These are phyloP conservation scores for Hyphopichia khmerensis DNA, from an alignment of 1,139 yeast genomes.

Conservation along the genomic window DNA sequence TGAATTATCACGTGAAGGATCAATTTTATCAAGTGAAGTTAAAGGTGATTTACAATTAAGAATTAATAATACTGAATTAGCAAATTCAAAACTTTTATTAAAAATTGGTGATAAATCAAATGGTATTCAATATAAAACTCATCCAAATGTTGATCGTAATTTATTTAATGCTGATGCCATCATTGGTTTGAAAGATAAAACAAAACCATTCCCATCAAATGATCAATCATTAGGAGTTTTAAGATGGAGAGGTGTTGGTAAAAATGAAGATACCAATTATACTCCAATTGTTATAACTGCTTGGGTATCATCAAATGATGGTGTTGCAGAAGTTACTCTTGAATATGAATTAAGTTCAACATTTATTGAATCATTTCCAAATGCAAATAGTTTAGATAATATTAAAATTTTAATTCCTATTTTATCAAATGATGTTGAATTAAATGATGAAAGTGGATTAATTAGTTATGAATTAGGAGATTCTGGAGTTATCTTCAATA, in stretches of 20 bases:
- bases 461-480: conserved; percentile 51
- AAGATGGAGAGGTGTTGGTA: conserved; percentile 80
- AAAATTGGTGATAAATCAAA: conserved; percentile 44
- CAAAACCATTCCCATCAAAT: conserved; percentile 84
- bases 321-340: conserved; percentile 70
- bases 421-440: conserved; percentile 55
- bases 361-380: conserved; percentile 32
- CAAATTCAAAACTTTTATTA: conserved; percentile 65
- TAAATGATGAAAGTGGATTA: conserved; percentile 49
- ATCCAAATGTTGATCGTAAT: conserved; percentile 89
- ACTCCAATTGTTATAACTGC: conserved; percentile 79
- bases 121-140: conserved; percentile 81
- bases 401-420: conserved; percentile 68
- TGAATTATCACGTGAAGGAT: conserved; percentile 81
- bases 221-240: conserved; percentile 88
- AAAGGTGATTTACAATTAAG: conserved; percentile 91
- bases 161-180: conserved; percentile 56
- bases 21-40: conserved; percentile 69
- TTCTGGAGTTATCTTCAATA: conserved; percentile 59
- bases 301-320: conserved; percentile 75
- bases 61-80: conserved; percentile 68
- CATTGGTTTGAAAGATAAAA: conserved; percentile 73
- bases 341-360: conserved; percentile 71
- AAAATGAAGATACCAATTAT: conserved; percentile 54
- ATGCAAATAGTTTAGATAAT: conserved; percentile 30